Conservation (phyloP, 257 asterid species). For the Primulina eburnea region DNA sequence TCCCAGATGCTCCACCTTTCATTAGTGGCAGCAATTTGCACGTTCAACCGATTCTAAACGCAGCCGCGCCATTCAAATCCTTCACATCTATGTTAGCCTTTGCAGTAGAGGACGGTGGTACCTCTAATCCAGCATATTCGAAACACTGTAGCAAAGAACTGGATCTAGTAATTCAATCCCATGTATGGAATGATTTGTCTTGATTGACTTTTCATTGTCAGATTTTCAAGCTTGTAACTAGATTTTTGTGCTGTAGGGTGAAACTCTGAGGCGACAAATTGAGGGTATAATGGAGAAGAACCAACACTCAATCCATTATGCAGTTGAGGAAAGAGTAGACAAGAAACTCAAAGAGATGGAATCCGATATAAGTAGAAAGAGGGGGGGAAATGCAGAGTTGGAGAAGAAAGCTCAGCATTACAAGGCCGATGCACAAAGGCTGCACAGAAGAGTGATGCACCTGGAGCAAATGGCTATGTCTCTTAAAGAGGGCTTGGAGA, state of each 20-base stretch:
- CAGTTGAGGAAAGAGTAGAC: conserved; percentile 21
- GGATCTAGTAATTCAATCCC: conserved; percentile 25
- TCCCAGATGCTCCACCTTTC: background rate
- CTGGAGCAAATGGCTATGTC: conserved; percentile 21
- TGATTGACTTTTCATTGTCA: background rate
- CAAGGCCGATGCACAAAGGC: conserved; percentile 18
- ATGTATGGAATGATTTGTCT: conserved; percentile 22
- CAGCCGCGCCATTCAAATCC: conserved; percentile 22
- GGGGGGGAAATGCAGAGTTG: background rate
- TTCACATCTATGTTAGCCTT: conserved; percentile 27
- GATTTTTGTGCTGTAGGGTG: conserved; percentile 25
- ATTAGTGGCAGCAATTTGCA: background rate
- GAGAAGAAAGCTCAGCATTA: conserved; percentile 13
- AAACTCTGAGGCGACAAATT: conserved; percentile 27
- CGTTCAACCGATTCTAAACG: conserved; percentile 19
- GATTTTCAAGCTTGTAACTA: background rate
- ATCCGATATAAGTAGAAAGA: background rate
- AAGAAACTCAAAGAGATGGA: conserved; percentile 32
- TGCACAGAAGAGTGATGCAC: conserved; percentile 12
- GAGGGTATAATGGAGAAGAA: conserved; percentile 13
- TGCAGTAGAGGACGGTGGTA: conserved; percentile 1
- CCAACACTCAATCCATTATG: background rate
- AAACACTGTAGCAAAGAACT: conserved; percentile 5
- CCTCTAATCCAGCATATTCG: background rate
- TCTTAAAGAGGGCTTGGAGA: background rate